These are phyloP conservation scores for Talaromyces sp. DNA, from an alignment of 2,329 filamentous ascomycete genomes.

Conservation along the genomic window DNA sequence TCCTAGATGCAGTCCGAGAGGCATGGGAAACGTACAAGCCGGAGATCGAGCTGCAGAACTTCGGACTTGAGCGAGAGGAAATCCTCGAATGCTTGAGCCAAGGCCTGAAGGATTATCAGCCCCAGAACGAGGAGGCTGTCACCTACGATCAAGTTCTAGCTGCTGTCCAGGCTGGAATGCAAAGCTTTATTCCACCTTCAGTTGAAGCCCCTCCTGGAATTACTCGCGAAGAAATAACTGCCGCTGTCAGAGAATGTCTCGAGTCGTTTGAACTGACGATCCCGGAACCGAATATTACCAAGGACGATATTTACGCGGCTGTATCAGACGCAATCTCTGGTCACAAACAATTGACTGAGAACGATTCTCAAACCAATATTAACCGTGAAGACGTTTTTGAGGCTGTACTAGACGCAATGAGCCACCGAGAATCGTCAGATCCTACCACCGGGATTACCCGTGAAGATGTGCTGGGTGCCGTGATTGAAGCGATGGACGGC, in stretches of 20 bases:
- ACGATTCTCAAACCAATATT: neutral
- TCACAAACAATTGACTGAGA: constrained; percentile 3
- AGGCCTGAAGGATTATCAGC: constrained; percentile 71
- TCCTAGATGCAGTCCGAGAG: constrained; percentile 80
- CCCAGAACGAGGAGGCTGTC: constrained; percentile 52
- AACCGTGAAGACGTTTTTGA: constrained; percentile 56
- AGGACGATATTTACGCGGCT: constrained; percentile 15
- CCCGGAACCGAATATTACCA: constrained; percentile 15
- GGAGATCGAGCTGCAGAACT: constrained; percentile 83
- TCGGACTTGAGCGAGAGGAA: constrained; percentile 85
- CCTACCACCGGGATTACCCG: constrained; percentile 22
- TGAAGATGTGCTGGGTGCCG: constrained; percentile 57
- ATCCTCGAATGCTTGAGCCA: constrained; percentile 82
- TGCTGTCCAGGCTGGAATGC: constrained; percentile 79
- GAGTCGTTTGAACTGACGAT: constrained; percentile 67
- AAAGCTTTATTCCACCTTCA: constrained; percentile 71
- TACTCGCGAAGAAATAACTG: constrained; percentile 11
- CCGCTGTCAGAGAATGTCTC: constrained; percentile 70
- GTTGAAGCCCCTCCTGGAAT: constrained; percentile 57
- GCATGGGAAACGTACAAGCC: constrained; percentile 95
- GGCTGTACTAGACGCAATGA: constrained; percentile 44
- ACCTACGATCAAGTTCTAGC: constrained; percentile 80
- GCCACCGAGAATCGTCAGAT: constrained; percentile 5
- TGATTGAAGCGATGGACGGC: constrained; percentile 15
- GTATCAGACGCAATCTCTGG: constrained; percentile 14